These are phyloP conservation scores for Erythrobasidium yunnanense DNA, from an alignment of 768 basidiomycete genomes.

Conservation along the genomic window DNA sequence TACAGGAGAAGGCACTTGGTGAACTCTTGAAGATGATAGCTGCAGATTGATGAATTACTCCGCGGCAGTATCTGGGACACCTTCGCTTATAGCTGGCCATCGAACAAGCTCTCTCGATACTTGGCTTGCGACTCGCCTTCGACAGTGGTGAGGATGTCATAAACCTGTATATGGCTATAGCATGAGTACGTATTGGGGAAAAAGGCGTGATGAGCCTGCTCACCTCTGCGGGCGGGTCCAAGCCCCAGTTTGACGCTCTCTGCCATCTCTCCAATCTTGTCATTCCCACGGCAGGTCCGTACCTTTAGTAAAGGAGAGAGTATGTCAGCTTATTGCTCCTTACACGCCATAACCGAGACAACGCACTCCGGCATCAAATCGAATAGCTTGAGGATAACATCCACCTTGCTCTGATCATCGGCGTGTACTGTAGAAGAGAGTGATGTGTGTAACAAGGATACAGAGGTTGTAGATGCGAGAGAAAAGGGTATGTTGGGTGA, in stretches of 20 bases:
- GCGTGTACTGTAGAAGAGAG: slow-evolving; percentile 26
- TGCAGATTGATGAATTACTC: no score
- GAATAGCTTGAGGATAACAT: slow-evolving; percentile 46
- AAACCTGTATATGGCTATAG: slow-evolving; percentile 49
- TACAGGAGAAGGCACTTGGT: no score
- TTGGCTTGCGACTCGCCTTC: slow-evolving; percentile 52
- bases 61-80: neutral
- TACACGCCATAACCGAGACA: neutral
- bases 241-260: slow-evolving; percentile 62
- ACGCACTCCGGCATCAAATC: slow-evolving; percentile 72
- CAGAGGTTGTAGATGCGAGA: neutral
- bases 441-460: slow-evolving; percentile 3
- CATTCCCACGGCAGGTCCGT: slow-evolving; percentile 40
- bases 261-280: slow-evolving; percentile 81
- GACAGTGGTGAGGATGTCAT: slow-evolving; percentile 61
- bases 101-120: slow-evolving; percentile 57
- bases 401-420: slow-evolving; percentile 29
- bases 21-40: no score
- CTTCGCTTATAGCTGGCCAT: slow-evolving; percentile 39
- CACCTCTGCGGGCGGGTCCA: slow-evolving; percentile 70
- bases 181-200: neutral
- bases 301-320: slow-evolving; percentile 32
- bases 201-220: slow-evolving; percentile 39
- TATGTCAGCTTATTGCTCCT: neutral
- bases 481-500: neutral